phyloP scores from a whole-genome alignment of 1,139 yeast species.

The Pichia inconspicua region DNA sequence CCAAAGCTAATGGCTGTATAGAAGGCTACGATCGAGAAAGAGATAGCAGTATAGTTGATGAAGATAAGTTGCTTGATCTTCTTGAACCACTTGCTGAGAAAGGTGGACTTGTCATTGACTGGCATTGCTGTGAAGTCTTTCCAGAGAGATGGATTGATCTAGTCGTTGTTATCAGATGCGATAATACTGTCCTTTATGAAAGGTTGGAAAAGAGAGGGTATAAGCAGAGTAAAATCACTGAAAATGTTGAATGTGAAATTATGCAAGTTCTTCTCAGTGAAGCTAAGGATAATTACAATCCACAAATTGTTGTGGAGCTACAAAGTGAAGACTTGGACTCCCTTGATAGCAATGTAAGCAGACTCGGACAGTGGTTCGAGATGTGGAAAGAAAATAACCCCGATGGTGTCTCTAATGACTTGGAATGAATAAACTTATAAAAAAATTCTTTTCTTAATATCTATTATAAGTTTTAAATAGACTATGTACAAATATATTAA shows the following conservation, averaged over 20 bases:
- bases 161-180: constrained; percentile 80
- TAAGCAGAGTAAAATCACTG: constrained; percentile 73
- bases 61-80: constrained; percentile 75
- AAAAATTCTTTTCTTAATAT: not conserved
- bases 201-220: constrained; percentile 70
- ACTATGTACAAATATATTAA: constrained; percentile 4
- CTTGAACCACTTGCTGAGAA: constrained; percentile 68
- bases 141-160: constrained; percentile 90
- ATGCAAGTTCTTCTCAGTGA: constrained; percentile 89
- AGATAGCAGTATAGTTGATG: constrained; percentile 86
- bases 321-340: constrained; percentile 65
- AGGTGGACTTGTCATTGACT: constrained; percentile 87
- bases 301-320: constrained; percentile 75
- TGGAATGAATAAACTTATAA: constrained; percentile 4
- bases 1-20: constrained; percentile 67
- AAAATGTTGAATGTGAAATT: constrained; percentile 91
- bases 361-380: constrained; percentile 66
- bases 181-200: constrained; percentile 63
- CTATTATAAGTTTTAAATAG: not conserved
- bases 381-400: constrained; percentile 56
- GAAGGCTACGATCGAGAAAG: constrained; percentile 82
- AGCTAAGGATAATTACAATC: constrained; percentile 73
- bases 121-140: constrained; percentile 96
- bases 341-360: constrained; percentile 69
- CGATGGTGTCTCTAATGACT: constrained; percentile 33